Percentiles rank a stretch among this genome's conserved stretches.
Evolutionary conservation across 345 rosid genomes (phyloP).

Genomic region (Lepidium sativum): DNA sequence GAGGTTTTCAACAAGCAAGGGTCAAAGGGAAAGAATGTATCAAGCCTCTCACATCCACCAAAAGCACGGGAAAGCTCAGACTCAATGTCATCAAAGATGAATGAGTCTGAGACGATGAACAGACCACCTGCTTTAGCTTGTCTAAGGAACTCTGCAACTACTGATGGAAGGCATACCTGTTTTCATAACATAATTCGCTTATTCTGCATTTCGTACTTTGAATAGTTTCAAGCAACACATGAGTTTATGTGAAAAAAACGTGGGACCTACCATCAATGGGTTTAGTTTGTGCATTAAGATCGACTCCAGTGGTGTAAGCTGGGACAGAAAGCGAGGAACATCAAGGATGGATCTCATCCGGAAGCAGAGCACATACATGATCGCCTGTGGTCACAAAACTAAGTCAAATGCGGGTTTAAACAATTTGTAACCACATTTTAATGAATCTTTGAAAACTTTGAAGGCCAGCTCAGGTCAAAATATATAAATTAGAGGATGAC

Average conservation of each 20-base stretch:
- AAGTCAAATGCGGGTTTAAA: background rate
- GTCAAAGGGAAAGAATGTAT: constrained; percentile 89
- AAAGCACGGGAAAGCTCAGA: constrained; percentile 59
- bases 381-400: constrained; percentile 46
- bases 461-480: background rate
- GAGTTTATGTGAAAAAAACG: background rate
- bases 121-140: constrained; percentile 77
- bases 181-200: background rate
- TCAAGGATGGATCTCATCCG: constrained; percentile 66
- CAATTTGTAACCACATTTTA: background rate
- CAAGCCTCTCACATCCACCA: constrained; percentile 81
- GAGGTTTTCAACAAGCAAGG: constrained; percentile 65
- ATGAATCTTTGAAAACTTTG: background rate
- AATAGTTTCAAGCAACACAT: background rate
- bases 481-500: background rate
- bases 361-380: constrained; percentile 83
- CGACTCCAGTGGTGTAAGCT: constrained; percentile 60
- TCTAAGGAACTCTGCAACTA: constrained; percentile 67
- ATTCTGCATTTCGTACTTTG: background rate
- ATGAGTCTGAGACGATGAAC: constrained; percentile 40
- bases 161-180: constrained; percentile 81
- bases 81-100: constrained; percentile 49
- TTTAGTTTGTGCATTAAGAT: constrained; percentile 53
- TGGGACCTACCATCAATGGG: constrained; percentile 55
- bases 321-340: constrained; percentile 49